Base-by-base conservation (phyloP, 2,329 filamentous ascomycete species). In the Metarhizium guizhouense region DNA sequence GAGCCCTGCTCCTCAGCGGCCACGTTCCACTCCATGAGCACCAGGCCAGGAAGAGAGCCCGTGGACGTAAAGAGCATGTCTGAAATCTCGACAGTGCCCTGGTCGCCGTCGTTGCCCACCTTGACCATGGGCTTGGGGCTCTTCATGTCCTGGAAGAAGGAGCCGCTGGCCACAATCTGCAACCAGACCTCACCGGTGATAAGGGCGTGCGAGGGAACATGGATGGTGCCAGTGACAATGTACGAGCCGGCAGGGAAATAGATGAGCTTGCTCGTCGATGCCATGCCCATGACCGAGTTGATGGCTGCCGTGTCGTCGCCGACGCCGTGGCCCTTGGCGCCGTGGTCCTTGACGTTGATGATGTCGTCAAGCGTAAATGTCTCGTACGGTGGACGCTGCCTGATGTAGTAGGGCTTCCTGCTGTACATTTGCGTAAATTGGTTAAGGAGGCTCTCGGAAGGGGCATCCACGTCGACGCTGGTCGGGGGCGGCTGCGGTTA, bases 41-140 rank as follows among this genome's bases (percentile, higher is more conserved):
- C 82, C 3, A 83, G 84, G 56, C 87, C 86, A 0, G 86, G 80
- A 29, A 82, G 81, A 5, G 84, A 72, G 2, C 86, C 86, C 60
- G 78, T 76, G 48, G 83, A 87, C 60, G 82, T 78, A 61, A 90
- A 82, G 57, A 88, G 79, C 42, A 88, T 68, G 65, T 90, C 87
- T 54, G 78, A 82, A 61, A 90, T 85, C 67, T 90, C 86, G 36
- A 89, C 83, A n/a, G 74, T 70, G 52, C 86, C 86, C 42, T 70
- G 71, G 54, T 86, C 79, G 38, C 83, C 84, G 18, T 71, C 68
- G 49, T 79, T 69, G 34, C 87, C 87, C 55, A 90, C 74, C 64
- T 86, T 79, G 65, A 88, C 81, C 60, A 86, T 79, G 6, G 83
- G 78, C 56, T 79, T 77, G 8, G 85, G 86, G 60, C 62, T 58